These are phyloP conservation scores for Naganishia onofrii DNA, from an alignment of 768 basidiomycete genomes.

Conservation along the genomic window DNA sequence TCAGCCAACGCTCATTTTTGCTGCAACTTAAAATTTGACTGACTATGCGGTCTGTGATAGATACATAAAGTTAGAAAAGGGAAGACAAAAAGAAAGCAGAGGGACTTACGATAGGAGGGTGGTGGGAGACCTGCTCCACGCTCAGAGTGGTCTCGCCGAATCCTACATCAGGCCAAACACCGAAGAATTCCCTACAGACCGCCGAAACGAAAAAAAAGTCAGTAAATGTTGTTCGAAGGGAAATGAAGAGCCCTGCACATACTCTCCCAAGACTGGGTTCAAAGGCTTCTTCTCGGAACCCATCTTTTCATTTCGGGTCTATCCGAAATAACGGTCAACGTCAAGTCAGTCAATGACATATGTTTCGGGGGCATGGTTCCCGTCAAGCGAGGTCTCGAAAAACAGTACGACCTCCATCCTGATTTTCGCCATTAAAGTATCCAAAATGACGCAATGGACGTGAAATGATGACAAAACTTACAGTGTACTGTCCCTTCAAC, in stretches of 20 bases:
- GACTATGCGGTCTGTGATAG: constrained; percentile 46
- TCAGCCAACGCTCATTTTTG: neutral
- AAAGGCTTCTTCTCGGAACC: constrained; percentile 99
- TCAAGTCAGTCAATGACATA: neutral
- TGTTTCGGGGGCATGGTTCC: too few species aligned
- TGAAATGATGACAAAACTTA: constrained; percentile 30
- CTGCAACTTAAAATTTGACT: constrained; percentile 35
- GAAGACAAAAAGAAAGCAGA: neutral
- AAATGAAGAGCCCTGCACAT: constrained; percentile 10
- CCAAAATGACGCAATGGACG: too few species aligned
- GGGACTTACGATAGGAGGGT: constrained; percentile 58
- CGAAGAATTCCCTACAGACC: constrained; percentile 68
- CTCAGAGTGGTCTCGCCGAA: constrained; percentile 78
- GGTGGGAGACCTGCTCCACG: constrained; percentile 96
- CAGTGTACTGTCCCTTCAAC: constrained; percentile 75
- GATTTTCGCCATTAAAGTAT: too few species aligned
- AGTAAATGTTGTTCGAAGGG: constrained; percentile 8
- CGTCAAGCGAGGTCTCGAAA: too few species aligned
- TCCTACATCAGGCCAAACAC: constrained; percentile 73
- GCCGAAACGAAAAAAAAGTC: constrained; percentile 31
- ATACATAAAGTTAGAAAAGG: constrained; percentile 13
- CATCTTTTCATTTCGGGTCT: constrained; percentile 89
- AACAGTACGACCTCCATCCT: too few species aligned
- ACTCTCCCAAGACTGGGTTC: constrained; percentile 85
- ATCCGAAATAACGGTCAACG: neutral